phyloP scores from a whole-genome alignment of 306 rosid species.

The Alnus rubra region DNA sequence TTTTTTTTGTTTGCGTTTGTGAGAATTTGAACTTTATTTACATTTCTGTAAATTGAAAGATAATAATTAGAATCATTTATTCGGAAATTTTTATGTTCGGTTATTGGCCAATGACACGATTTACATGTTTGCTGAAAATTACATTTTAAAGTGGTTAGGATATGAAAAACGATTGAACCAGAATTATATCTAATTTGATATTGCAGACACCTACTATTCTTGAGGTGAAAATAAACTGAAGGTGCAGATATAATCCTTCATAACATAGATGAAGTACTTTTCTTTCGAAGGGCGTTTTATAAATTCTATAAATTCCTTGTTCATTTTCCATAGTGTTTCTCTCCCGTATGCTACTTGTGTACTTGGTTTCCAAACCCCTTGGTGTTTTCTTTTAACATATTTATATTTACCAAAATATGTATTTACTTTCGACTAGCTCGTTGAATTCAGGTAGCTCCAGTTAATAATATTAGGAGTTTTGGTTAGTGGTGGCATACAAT shows the following conservation, averaged over 20 bases:
- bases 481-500: background rate
- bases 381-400: background rate
- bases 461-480: background rate
- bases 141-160: background rate
- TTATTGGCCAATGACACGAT: background rate
- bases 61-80: background rate
- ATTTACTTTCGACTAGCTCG: background rate
- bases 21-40: background rate
- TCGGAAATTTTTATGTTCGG: background rate
- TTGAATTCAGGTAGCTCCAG: background rate
- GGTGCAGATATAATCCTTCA: background rate
- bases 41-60: background rate
- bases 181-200: background rate
- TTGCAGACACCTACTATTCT: background rate
- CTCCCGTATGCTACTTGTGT: background rate
- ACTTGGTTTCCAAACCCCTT: background rate
- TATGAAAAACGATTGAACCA: slow-evolving; percentile 5
- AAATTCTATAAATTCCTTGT: background rate
- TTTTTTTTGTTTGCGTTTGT: background rate
- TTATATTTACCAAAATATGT: background rate
- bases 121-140: background rate
- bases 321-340: background rate
- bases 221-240: background rate
- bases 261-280: background rate
- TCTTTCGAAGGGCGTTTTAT: background rate